Base-by-base conservation (phyloP, 768 basidiomycete species). In the Kwoniella newhampshirensis region DNA sequence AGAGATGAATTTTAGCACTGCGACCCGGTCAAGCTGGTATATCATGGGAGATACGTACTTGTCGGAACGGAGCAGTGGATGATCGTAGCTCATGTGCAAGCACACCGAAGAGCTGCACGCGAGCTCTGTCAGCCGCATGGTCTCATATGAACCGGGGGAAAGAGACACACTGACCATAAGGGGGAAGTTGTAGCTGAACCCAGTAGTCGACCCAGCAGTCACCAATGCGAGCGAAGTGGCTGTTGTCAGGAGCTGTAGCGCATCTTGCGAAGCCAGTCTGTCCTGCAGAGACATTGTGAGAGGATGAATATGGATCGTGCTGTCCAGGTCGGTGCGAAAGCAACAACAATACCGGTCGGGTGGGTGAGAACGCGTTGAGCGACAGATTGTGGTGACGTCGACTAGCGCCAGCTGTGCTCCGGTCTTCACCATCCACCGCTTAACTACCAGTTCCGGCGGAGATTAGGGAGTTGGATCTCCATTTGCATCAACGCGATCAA, bases 201-300 rank as follows among this genome's bases (percentile, higher is more conserved):
- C 67, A 9, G 60, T 57, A 4, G 50, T 41, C 0, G 51, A 52
- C 1, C 53, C 48, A 0, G 66, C 64, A 9, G 64, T 60, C 23
- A 63, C 53, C 35, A 73, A 41, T 0, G 71, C 59, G 23, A 73
- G 46, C 1, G 61, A 62, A 18, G 68, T 52, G 2, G 48, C 68
- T 6, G 59, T 54, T 5, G 60, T 52, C 26, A 73, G 26, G n/a
- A 73, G 64, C 51, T 62, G 60, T 1, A 52, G 23, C 1, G 68
- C 43, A 48, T 73, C 66, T 32, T 67, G 66, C 4, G 66, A 28
- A 18, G 55, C 54, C 4, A 73, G 58, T 9, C 71, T 35, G 28
- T 73, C 71, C 63, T 69, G 65, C 17, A 69, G 46, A 5, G 67
- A 69, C 70, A 72, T 72, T 7, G 26, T 54, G 18, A 7, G 35